These are phyloP conservation scores for Isatis lusitanica DNA, from an alignment of 441 rosid species.

Conservation along the genomic window DNA sequence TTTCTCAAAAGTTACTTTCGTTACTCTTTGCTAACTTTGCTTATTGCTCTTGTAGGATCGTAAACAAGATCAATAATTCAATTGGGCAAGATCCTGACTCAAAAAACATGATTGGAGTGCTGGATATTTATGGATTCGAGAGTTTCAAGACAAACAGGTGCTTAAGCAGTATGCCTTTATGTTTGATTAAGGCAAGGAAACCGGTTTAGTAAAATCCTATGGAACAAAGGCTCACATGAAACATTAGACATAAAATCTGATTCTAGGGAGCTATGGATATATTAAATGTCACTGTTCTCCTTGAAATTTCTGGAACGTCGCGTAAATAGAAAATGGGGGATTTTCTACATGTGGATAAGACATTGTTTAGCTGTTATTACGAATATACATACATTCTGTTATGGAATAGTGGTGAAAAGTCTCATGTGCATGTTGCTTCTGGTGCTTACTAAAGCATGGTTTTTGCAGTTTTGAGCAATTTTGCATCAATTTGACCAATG, in stretches of 20 bases:
- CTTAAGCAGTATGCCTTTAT: slow-evolving; percentile 49
- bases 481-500: slow-evolving; percentile 96
- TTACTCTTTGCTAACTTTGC: slow-evolving; percentile 2
- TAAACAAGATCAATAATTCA: slow-evolving; percentile 72
- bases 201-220: slow-evolving; percentile 6
- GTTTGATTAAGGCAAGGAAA: slow-evolving; percentile 32
- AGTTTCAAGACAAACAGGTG: slow-evolving; percentile 96
- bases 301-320: neutral
- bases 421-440: slow-evolving; percentile 15
- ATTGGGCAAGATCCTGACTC: slow-evolving; percentile 88
- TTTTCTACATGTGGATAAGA: neutral
- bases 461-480: slow-evolving; percentile 84
- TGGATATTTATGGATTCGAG: slow-evolving; percentile 93
- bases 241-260: slow-evolving; percentile 4
- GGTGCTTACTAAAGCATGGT: slow-evolving; percentile 19
- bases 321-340: neutral
- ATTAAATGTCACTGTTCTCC: neutral
- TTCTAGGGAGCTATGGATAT: slow-evolving; percentile 16
- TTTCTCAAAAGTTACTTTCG: slow-evolving; percentile 7
- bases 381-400: neutral
- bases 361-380: neutral
- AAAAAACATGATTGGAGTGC: slow-evolving; percentile 70
- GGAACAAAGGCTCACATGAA: slow-evolving; percentile 18
- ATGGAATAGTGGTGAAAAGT: slow-evolving; percentile 8
- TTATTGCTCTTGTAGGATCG: slow-evolving; percentile 56